Percentiles rank a stretch among this genome's conserved stretches.
Evolutionary conservation across 306 rosid species (phyloP).

Genomic region (Glycyrrhiza uralensis): DNA sequence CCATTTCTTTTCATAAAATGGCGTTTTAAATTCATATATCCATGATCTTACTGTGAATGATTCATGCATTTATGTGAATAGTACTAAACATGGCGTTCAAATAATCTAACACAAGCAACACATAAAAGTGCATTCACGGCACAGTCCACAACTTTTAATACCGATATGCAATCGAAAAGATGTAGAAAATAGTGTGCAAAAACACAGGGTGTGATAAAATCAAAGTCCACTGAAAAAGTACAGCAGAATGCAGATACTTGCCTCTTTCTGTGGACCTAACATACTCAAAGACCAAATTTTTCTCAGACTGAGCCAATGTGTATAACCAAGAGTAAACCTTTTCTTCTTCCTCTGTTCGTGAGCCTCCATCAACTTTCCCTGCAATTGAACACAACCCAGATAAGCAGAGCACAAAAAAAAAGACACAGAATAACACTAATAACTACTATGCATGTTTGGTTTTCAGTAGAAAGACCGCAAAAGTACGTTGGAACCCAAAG

Average conservation of each 20-base stretch:
- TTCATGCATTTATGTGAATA: no score
- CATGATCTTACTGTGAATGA: no score
- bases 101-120: no score
- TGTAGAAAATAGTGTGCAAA: not conserved
- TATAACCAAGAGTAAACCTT: conserved; percentile 72
- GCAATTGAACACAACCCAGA: conserved; percentile 29
- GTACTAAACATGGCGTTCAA: no score
- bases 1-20: no score
- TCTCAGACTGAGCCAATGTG: conserved; percentile 64
- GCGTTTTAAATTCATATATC: no score
- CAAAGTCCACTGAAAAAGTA: not conserved
- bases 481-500: no score
- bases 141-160: not conserved
- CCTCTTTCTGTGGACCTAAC: conserved; percentile 89
- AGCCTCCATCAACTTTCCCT: conserved; percentile 69
- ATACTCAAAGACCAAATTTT: conserved; percentile 65
- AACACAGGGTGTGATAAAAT: not conserved
- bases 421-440: not conserved
- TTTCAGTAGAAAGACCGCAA: not conserved
- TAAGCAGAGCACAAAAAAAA: not conserved
- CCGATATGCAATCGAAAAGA: not conserved
- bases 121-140: not conserved
- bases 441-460: no score
- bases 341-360: conserved; percentile 67
- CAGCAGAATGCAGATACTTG: conserved; percentile 11